A percentile compares a stretch with the other conserved stretches of the same genome.
These are phyloP conservation scores for Limnanthes douglasii DNA, from an alignment of 345 rosid genomes.

Conservation along the genomic window DNA sequence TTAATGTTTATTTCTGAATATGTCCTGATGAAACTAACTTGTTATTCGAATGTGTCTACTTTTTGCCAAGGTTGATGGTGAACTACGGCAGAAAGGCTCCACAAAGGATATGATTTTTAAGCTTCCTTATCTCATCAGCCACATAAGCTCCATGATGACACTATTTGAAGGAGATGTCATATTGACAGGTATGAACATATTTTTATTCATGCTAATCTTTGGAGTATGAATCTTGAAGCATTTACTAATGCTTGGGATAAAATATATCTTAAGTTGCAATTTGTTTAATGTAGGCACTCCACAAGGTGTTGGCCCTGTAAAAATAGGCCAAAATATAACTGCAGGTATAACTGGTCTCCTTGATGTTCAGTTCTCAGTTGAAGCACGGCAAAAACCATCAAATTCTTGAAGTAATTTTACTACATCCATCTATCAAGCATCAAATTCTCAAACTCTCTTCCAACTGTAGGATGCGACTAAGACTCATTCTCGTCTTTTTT, in stretches of 20 bases:
- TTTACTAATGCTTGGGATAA: no score
- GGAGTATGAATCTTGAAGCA: no score
- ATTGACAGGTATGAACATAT: conserved; percentile 81
- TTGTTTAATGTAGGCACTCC: conserved; percentile 60
- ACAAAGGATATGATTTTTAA: conserved; percentile 83
- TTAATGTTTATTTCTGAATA: no score
- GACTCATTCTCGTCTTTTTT: no score
- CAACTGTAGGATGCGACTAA: no score
- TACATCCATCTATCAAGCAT: no score
- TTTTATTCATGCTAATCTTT: no score
- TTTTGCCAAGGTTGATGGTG: conserved; percentile 52
- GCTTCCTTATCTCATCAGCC: conserved; percentile 74
- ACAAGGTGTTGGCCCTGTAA: conserved; percentile 80
- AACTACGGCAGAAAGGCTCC: conserved; percentile 61
- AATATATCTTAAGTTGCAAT: not conserved
- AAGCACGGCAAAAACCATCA: conserved; percentile 30
- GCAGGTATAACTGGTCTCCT: conserved; percentile 73
- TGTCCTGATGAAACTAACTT: conserved; percentile 7
- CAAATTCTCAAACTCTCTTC: no score
- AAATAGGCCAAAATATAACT: conserved; percentile 69
- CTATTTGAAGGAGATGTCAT: conserved; percentile 83
- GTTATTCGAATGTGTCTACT: not conserved
- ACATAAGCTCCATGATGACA: conserved; percentile 84
- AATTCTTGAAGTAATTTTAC: no score
- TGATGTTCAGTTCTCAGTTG: conserved; percentile 45